Conservation (phyloP, 2,329 filamentous ascomycete genomes). For the Elsinoe fawcettii region DNA sequence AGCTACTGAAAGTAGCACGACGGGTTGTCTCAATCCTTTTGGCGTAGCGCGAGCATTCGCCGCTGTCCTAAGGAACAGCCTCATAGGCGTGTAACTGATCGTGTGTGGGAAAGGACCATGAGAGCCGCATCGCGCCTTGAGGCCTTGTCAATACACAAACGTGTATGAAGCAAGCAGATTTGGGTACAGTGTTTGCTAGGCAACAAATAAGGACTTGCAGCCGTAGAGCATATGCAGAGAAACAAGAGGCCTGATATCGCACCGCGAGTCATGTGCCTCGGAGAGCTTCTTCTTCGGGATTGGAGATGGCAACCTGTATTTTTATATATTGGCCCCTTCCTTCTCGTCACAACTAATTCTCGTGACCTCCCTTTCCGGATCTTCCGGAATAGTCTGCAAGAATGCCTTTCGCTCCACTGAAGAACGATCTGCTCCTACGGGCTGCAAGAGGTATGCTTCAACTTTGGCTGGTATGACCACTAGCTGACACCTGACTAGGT, state of each 20-base stretch:
- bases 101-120: neutral
- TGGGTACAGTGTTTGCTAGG: too few species aligned
- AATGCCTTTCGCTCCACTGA: constrained; percentile 62
- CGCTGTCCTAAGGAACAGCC: neutral
- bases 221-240: too few species aligned
- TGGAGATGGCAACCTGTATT: neutral
- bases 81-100: neutral
- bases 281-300: neutral
- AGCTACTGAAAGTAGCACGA: too few species aligned
- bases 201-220: too few species aligned
- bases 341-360: neutral
- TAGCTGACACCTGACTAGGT: constrained; percentile 44
- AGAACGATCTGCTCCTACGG: constrained; percentile 87
- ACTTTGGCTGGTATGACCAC: neutral
- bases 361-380: neutral
- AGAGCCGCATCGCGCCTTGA: neutral
- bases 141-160: too few species aligned
- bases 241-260: neutral
- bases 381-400: neutral
- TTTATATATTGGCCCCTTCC: neutral
- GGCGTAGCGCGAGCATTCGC: neutral
- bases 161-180: too few species aligned
- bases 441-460: constrained; percentile 67
- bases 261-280: constrained; percentile 4
- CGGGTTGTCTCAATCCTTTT: too few species aligned